Percentiles rank a stretch among this genome's conserved stretches.
Evolutionary conservation across 768 basidiomycete species (phyloP).

Genomic region (Boletus pseudo-olivaceus): DNA sequence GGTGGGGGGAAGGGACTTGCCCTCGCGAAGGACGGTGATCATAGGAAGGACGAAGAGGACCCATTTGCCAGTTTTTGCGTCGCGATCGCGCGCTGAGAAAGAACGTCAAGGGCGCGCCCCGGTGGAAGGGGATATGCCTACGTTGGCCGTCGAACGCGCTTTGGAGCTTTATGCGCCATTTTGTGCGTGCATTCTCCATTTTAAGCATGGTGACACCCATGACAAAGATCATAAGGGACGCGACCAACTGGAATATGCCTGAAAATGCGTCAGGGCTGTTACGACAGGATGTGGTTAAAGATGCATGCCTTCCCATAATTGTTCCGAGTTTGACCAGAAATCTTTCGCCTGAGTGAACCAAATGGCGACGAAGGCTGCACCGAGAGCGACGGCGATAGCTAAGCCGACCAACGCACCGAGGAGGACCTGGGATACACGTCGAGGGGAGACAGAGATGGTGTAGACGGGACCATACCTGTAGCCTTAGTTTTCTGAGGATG

Average conservation of each 20-base stretch:
- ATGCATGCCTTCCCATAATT: slow-evolving; percentile 82
- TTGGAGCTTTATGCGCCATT: slow-evolving; percentile 89
- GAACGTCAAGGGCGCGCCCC: background rate
- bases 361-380: slow-evolving; percentile 88
- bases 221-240: slow-evolving; percentile 78
- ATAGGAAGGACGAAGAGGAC: slow-evolving; percentile 85
- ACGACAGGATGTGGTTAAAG: background rate
- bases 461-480: slow-evolving; percentile 45
- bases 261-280: background rate
- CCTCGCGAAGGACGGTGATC: slow-evolving; percentile 92
- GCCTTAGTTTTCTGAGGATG: slow-evolving; percentile 63
- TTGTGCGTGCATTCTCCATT: slow-evolving; percentile 90
- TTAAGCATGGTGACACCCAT: slow-evolving; percentile 96
- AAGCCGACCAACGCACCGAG: slow-evolving; percentile 72
- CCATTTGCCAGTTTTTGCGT: slow-evolving; percentile 68
- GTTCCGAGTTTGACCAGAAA: slow-evolving; percentile 82
- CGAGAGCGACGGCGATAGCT: slow-evolving; percentile 76
- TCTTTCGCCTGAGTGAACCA: slow-evolving; percentile 91
- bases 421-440: slow-evolving; percentile 53
- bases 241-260: slow-evolving; percentile 72
- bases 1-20: slow-evolving; percentile 31
- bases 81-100: slow-evolving; percentile 41
- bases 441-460: background rate
- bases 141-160: slow-evolving; percentile 65
- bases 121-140: slow-evolving; percentile 25